A percentile compares a stretch with the other conserved stretches of the same genome.
Conservation (phyloP, 192 early-diverging fungal genomes). For the Coemansia sp. region DNA sequence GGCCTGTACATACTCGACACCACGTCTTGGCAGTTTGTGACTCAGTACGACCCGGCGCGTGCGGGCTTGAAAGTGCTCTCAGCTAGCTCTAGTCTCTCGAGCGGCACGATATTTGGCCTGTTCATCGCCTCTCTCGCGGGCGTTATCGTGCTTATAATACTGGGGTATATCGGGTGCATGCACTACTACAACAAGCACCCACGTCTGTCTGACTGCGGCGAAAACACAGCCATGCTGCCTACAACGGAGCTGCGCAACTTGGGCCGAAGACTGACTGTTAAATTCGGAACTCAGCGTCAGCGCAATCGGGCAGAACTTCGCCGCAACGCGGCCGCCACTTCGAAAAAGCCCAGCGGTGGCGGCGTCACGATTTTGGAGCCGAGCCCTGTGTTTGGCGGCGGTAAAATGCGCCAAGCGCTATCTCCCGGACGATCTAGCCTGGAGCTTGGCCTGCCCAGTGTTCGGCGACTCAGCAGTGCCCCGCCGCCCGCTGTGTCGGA, state of each 20-base stretch:
- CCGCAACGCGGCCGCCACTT: not conserved
- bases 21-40: slow-evolving; percentile 34
- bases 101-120: slow-evolving; percentile 51
- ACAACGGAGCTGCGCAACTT: slow-evolving; percentile 34
- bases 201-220: slow-evolving; percentile 26
- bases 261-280: slow-evolving; percentile 34
- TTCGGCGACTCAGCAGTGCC: slow-evolving; percentile 10
- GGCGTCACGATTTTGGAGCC: not conserved
- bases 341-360: not conserved
- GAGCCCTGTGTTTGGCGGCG: not conserved
- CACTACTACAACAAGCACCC: slow-evolving; percentile 51
- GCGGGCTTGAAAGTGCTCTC: slow-evolving; percentile 26
- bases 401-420: slow-evolving; percentile 4
- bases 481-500: slow-evolving; percentile 1
- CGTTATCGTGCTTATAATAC: slow-evolving; percentile 29
- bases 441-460: slow-evolving; percentile 6
- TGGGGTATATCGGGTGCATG: slow-evolving; percentile 36
- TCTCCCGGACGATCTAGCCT: not conserved
- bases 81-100: slow-evolving; percentile 18
- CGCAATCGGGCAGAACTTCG: not conserved
- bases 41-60: slow-evolving; percentile 30
- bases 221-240: slow-evolving; percentile 29
- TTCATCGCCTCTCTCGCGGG: slow-evolving; percentile 34
- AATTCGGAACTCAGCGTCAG: slow-evolving; percentile 24
- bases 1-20: slow-evolving; percentile 50